Base-by-base conservation (phyloP, 2,329 filamentous ascomycete genomes). In the Huntiella moniliformis region DNA sequence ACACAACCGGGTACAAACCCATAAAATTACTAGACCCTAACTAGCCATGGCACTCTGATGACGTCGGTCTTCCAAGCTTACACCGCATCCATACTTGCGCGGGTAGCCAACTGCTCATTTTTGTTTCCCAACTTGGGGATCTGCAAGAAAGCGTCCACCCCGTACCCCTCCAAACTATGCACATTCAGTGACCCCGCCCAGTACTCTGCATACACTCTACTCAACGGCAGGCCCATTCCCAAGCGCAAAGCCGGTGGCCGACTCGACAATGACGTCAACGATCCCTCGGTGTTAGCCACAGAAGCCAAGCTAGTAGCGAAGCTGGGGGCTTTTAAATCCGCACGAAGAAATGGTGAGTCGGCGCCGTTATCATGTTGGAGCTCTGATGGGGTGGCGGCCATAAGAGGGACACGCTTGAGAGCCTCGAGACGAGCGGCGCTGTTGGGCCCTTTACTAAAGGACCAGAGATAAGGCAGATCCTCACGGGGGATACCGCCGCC, bases 111-210 rank as follows among this genome's bases (percentile, higher is more conserved):
- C 61, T 93, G 85, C 66, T 98, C 91, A 57, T 96, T 95, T 68
- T 94, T 95, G 60, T 98, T 98, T 15, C 91, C 91, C 48, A 98
- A 68, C 60, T 93, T 92, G 4, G 85, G 93, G 50, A 98, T 94
- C 58, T 96, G 87, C 52, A 98, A 63, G 57, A 98, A 98, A 0
- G 83, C 87, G 64, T 98, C 91, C 5, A 92, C 85, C 11, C 91
- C 91, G 58, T 95, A 96, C 1, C 91, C 92, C 58, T 95, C 88
- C 5, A 98, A 65, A 56, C 82, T 95, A 59, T 96, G 88, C 49
- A 96, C 62, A 56, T 94, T 82, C 6, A 98, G 65, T 55, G 75
- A 91, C 17, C 91, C 91, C 2, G 91, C 91, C 91, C 91, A 98
- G 61, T 96, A 96, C 61, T 96, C 88, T 22, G 88, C 86, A 61